Percentiles rank a stretch among this genome's conserved stretches.
These are phyloP conservation scores for Mycena leptocephala DNA, from an alignment of 768 basidiomycete species.

Conservation along the genomic window DNA sequence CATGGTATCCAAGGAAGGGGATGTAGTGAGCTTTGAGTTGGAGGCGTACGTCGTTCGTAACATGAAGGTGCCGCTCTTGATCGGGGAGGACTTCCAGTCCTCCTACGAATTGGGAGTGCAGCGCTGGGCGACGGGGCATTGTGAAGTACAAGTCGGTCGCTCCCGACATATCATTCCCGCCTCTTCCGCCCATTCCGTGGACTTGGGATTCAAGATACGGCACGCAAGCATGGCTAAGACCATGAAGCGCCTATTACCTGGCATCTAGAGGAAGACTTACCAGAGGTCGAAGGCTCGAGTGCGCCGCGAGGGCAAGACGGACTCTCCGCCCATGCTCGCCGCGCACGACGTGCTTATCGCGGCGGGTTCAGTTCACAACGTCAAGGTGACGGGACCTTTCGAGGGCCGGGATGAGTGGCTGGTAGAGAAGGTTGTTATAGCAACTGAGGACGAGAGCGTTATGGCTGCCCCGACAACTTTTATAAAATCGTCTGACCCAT, in stretches of 20 bases:
- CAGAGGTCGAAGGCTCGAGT: no score
- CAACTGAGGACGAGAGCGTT: not conserved
- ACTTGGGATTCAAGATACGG: slow-evolving; percentile 18
- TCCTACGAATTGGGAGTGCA: no score
- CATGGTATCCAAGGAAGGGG: not conserved
- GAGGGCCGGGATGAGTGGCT: slow-evolving; percentile 27
- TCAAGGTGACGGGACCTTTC: slow-evolving; percentile 8
- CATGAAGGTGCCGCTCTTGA: slow-evolving; percentile 44
- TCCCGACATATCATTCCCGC: slow-evolving; percentile 1
- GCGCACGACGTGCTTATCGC: slow-evolving; percentile 1
- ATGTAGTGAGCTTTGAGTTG: no score
- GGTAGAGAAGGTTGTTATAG: slow-evolving; percentile 21
- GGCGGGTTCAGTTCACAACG: slow-evolving; percentile 3
- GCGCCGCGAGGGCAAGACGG: not conserved
- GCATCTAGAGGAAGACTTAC: not conserved
- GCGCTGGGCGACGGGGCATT: slow-evolving; percentile 18
- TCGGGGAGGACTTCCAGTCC: slow-evolving; percentile 47
- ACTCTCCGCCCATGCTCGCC: not conserved
- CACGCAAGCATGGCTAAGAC: not conserved
- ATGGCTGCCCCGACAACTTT: not conserved
- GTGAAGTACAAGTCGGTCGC: slow-evolving; percentile 1
- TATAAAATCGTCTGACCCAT: not conserved
- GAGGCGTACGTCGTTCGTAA: slow-evolving; percentile 41
- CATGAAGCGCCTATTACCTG: not conserved
- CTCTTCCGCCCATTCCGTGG: slow-evolving; percentile 13